These are phyloP conservation scores for Aechmea fasciata DNA, from an alignment of 176 grass and related monocot genomes.

Conservation along the genomic window DNA sequence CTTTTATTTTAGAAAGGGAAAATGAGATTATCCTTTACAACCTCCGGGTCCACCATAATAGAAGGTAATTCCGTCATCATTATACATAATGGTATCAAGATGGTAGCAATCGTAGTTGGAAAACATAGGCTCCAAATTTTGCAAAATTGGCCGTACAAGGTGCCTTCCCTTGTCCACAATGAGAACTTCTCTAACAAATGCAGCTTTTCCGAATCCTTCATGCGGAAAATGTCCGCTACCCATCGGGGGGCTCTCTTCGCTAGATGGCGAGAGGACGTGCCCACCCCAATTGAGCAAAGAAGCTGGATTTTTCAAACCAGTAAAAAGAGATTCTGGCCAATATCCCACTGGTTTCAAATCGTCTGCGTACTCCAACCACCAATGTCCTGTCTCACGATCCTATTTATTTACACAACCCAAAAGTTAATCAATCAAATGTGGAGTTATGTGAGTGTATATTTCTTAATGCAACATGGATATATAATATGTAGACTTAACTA, in stretches of 20 bases:
- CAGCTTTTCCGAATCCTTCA: slow-evolving; percentile 14
- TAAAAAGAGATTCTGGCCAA: slow-evolving; percentile 21
- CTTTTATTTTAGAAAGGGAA: too few species aligned
- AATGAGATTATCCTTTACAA: not conserved
- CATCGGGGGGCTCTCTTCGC: not conserved
- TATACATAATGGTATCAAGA: not conserved
- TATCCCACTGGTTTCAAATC: slow-evolving; percentile 8
- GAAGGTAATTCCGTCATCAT: not conserved
- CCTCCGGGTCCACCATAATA: slow-evolving; percentile 21
- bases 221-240: slow-evolving; percentile 28
- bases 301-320: not conserved
- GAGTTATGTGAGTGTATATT: too few species aligned
- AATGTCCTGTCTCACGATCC: slow-evolving; percentile 9
- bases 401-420: not conserved
- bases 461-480: too few species aligned
- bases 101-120: slow-evolving; percentile 3
- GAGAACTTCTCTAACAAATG: not conserved
- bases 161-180: not conserved
- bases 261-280: not conserved
- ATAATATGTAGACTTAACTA: too few species aligned
- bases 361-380: slow-evolving; percentile 8
- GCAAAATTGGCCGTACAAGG: not conserved
- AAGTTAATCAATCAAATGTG: too few species aligned
- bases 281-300: not conserved
- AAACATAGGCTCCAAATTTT: not conserved